Base-by-base conservation (phyloP, 495 filamentous ascomycete genomes). In the Bombardia bombarda region DNA sequence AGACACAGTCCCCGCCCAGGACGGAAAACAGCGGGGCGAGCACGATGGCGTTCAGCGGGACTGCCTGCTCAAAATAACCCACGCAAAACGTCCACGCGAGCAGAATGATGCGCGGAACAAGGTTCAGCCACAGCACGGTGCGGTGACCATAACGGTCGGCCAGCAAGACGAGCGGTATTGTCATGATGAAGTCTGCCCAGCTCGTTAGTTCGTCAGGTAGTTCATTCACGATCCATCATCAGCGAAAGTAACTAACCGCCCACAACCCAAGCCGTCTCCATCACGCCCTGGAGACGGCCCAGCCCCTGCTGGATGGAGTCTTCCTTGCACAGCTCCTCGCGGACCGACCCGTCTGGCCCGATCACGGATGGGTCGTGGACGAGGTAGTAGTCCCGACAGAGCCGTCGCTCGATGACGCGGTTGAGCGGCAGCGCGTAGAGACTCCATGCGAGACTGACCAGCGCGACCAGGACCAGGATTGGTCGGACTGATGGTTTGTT, bases 401-500 rank as follows among this genome's bases (percentile, higher is more conserved):
- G 53, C 19, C 69, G 57, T 13, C 60, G 49, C 50, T 75, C 70
- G 25, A 73, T 55, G 3, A 73, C 60, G 34, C 70, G 62, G 44
- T 63, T 73, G 7, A 71, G 54, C 2, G 72, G 70, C 13, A 73
- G 56, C 43, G 65, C 63, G 32, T 69, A 68, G 13, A 75, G 56
- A 37, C 62, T 67, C 46, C 50, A 57, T 4, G 69, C 55, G 18
- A 75, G 58, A 37, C 70, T 65, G 40, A 67, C 57, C 7, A 73
- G 51, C 12, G 67, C 57, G 21, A 73, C 47, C 14, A 72, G 49
- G 20, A 45, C 30, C n/a, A 70, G 48, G 4, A 70, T 46, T 8
- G 60, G 47, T 9, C 53, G 43, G 28, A 69, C 30, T n/a, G n/a
- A n/a, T n/a, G n/a, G n/a, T n/a, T n/a, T n/a, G n/a, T n/a, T n/a